A percentile compares a stretch with the other conserved stretches of the same genome.
phyloP scores from a whole-genome alignment of 2,329 filamentous ascomycete species.

The Sordariomycetes sp. region DNA sequence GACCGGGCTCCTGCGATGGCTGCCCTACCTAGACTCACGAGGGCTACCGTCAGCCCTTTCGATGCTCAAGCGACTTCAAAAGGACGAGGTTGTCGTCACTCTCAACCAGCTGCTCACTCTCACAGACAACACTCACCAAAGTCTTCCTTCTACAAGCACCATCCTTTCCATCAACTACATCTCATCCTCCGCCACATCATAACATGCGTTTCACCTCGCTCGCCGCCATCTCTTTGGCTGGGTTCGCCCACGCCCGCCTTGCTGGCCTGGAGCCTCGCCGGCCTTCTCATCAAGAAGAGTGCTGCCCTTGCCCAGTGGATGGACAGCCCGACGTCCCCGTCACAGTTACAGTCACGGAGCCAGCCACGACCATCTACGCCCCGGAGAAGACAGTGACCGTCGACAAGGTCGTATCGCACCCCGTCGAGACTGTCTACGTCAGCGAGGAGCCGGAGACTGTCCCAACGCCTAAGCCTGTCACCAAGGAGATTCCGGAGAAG shows the following conservation, averaged over 20 bases:
- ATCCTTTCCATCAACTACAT: neutral
- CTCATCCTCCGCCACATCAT: neutral
- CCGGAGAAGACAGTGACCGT: conserved; percentile 15
- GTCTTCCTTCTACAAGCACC: too few species aligned
- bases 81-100: too few species aligned
- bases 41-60: too few species aligned
- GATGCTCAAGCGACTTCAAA: too few species aligned
- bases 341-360: conserved; percentile 14
- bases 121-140: too few species aligned
- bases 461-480: conserved; percentile 9
- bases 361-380: conserved; percentile 6
- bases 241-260: conserved; percentile 16
- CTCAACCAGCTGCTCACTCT: too few species aligned
- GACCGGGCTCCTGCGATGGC: too few species aligned
- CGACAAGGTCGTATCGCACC: conserved; percentile 11
- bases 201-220: neutral
- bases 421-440: conserved; percentile 14
- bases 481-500: too few species aligned
- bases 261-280: conserved; percentile 10
- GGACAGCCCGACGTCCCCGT: conserved; percentile 11
- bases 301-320: conserved; percentile 17
- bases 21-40: too few species aligned
- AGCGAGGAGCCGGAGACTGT: conserved; percentile 9
- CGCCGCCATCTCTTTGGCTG: conserved; percentile 14
- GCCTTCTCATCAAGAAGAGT: conserved; percentile 13